Evolutionary conservation across 1,284 basidiomycete genomes (phyloP), one percentile per base, ranked within the genome.

Genomic region (Schizophyllum amplum): DNA sequence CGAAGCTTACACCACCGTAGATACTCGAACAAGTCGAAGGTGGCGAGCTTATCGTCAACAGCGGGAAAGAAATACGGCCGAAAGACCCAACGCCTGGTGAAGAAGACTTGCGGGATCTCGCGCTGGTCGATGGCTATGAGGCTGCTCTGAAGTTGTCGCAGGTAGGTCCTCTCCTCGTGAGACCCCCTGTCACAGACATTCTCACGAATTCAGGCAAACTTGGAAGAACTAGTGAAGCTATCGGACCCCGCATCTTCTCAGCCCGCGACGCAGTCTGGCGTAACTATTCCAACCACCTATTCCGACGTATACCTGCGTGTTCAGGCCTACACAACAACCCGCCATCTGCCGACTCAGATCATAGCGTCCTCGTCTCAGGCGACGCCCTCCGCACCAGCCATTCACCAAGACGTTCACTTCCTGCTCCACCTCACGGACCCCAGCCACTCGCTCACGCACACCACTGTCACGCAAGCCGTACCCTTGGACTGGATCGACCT

Each of bases 21-120:
- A 83, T 97, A 57, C 83, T 97, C 77, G 94, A 96, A 64, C 94
- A 96, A 76, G 91, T 97, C 2, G 89, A 96, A 69, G 92, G 91
- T 21, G 94, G 94, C 21, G 93, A 96, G 67, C 79, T 97, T 49
- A 75, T 96, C 52, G 87, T 97, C 46, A 94, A 95, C 67, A 82
- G 85, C 66, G 89, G 90, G n/a, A 78, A 87, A 64, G 90, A 86
- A 68, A 86, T 79, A 47, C 79, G 76, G 55, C 86, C 83, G 17
- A 89, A 84, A 64, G 33, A 42, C 11, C 33, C 33, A 3, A 13
- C 33, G 17, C 7, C 33, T 13, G 81, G 83, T 5, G 68, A 69
- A 5, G 62, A 65, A 5, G 66, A 70, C n/a, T 73, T 73, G 4
- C 24, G 23, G 11, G 51, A 52, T 52, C 20, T 52, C 24, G 51